Evolutionary conservation across 306 rosid genomes (phyloP).

Genomic region (Casuarina glauca): DNA sequence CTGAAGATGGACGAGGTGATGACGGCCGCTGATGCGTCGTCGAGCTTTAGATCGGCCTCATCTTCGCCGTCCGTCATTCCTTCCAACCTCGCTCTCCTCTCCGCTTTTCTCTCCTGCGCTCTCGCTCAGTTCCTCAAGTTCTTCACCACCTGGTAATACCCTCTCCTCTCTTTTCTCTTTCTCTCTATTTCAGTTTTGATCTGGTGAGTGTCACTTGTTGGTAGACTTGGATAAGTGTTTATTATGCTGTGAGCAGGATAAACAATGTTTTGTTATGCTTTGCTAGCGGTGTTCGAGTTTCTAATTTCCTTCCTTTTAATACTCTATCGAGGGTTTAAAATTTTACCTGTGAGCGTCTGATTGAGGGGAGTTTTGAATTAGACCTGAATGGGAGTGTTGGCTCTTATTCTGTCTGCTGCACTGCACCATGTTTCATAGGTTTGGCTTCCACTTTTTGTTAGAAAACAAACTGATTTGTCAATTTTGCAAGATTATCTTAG

Average conservation of each 20-base stretch:
- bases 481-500: neutral
- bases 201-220: neutral
- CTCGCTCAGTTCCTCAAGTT: constrained; percentile 90
- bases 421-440: no score
- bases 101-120: constrained; percentile 70
- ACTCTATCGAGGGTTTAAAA: no score
- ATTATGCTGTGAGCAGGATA: no score
- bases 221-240: no score
- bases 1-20: constrained; percentile 50
- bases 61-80: constrained; percentile 33
- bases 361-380: no score
- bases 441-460: no score
- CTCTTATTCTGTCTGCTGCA: no score
- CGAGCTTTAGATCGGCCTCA: constrained; percentile 37
- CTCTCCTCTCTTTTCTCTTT: neutral
- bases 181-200: neutral
- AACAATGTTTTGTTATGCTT: no score
- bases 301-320: no score
- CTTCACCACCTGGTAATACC: constrained; percentile 84
- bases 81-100: constrained; percentile 57
- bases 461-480: neutral
- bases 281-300: no score
- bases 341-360: no score
- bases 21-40: constrained; percentile 50
- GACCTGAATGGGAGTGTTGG: no score